Evolutionary conservation across 78 protist species (phyloP), one percentile per base, ranked within the genome.

Genomic region (Dictyostelium discoideum): DNA sequence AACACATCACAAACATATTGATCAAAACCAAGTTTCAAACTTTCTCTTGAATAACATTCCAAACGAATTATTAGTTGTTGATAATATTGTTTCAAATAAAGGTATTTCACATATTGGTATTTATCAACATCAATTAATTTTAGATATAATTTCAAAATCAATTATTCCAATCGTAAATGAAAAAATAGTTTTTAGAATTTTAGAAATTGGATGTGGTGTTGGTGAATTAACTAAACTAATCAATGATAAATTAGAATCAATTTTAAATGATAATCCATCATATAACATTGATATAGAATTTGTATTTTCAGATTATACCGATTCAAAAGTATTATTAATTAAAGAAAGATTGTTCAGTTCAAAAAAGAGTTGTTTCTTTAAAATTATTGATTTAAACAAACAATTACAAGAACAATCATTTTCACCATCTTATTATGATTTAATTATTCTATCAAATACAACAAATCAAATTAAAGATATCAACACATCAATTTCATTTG

Each of bases 191-290:
- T 24, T 82, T 29, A 42, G 86, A 82, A 82, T 82, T 2, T 50
- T 81, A 26, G 85, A 81, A 48, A 48, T 81, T 82, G 86, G 86
- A 54, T 24, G 86, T 82, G 86, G 86, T 26, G 32, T 26, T 24
- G 86, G 86, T 50, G 22, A n/a, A 26, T 29, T 82, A 26, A 13
- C 86, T 3, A 14, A 14, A 11, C 2, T 13, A 10, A 79, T 79
- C 3, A 8, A 16, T 18, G 32, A 79, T 1, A 3, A 8, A n/a
- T 5, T 79, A 0, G 18, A 44, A 5, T 3, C 11, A n/a, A 10
- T 79, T 16, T 44, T 79, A 22, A 74, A 74, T 37, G 84, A 8
- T 3, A 44, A 79, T 44, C 60, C 54, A 44, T 8, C 10, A 11
- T 5, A 7, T n/a, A 11, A 82, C 4, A 82, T 82, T 13, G 29